Base-by-base conservation (phyloP, 2,329 filamentous ascomycete species). In the Huntiella bhutanensis region DNA sequence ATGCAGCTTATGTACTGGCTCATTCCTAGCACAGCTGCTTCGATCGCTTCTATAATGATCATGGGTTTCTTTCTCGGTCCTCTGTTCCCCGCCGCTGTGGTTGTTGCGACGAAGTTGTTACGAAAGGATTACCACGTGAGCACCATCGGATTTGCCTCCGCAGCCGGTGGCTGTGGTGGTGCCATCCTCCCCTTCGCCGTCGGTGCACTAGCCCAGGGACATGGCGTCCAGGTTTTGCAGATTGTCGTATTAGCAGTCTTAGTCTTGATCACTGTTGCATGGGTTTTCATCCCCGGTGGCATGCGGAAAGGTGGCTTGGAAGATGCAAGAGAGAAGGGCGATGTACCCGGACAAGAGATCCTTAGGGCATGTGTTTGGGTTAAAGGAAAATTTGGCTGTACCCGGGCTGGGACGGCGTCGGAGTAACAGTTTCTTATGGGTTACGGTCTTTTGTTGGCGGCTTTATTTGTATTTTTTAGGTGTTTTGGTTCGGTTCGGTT, bases 21-120 rank as follows among this genome's bases (percentile, higher is more conserved):
- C 3, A 77, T 91, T 0, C 82, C 82, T 0, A 73, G 74, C 47
- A 84, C 88, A 56, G 70, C 81, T 50, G 77, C 81, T 22, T 82
- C 80, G 0, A 75, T 80, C 6, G 66, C 86, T 11, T 77, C 80
- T 19, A 79, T 86, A 16, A 67, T 73, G 0, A 60, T 87, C 0
- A 69, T 85, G 49, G 84, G 84, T 0, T 83, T 88, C 65, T 84
- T 87, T 55, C 67, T 88, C 0, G 84, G 83, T 0, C 83, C 84
- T 0, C 60, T 91, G 15, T 91, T 87, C 56, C 82, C 83, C 0
- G 80, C 77, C 1, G 80, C 74, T 0, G 70, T 91, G 7, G 75
- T 87, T 0, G 75, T 75, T 1, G 74, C 77, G 4, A 84, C 81
- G 0, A 86, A 83, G 54, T 64, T 91, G 3, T 65, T 92, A 1